Evolutionary conservation across 345 rosid species (phyloP), one percentile per base, ranked within the genome.

Genomic region (Boechera retrofracta): DNA sequence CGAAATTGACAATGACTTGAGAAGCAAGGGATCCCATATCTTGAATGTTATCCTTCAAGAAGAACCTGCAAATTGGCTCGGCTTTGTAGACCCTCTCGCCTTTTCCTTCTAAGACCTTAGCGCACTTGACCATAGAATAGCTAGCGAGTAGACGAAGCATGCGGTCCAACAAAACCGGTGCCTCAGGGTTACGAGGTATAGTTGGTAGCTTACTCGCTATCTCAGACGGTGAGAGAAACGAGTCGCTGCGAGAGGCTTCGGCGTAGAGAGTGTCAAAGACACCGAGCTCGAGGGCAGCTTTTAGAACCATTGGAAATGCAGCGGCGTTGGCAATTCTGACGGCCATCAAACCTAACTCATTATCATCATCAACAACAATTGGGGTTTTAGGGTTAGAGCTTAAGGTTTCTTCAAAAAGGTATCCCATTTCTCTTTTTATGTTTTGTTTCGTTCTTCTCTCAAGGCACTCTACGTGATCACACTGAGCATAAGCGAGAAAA

Each of bases 121-220:
- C 38, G 0, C 73, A 73, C 28, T 72, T 76, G 61, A 87, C 78
- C 59, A 89, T 69, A 51, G 81, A 81, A 57, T 83, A 72, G 77
- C 87, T 82, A 2, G 87, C 88, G 39, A 87, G 70, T 18, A 84
- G 72, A 16, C 87, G 78, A 55, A 89, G 80, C 81, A 87, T 82
- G 26, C 86, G 80, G 21, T 87, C 89, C 7, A 89, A 55, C 54
- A 85, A 21, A 60, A 73, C 59, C 0, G 87, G 62, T 0, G 91
- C 88, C 1, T 74, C 85, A 0, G 87, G 83, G 41, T 86, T 86
- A 36, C 74, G 77, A 10, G 81, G 81, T 0, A 31, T 65, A 4
- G 88, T 54, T 49, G 80, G 84, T 2, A 89, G 74, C n/a, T 16
- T 26, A 52, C 71, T 71, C 3, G 85, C 86, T 26, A 87, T 83